A percentile compares a stretch with the other conserved stretches of the same genome.
These are phyloP conservation scores for Allium fistulosum DNA, from an alignment of 106 monocot species.

Conservation along the genomic window DNA sequence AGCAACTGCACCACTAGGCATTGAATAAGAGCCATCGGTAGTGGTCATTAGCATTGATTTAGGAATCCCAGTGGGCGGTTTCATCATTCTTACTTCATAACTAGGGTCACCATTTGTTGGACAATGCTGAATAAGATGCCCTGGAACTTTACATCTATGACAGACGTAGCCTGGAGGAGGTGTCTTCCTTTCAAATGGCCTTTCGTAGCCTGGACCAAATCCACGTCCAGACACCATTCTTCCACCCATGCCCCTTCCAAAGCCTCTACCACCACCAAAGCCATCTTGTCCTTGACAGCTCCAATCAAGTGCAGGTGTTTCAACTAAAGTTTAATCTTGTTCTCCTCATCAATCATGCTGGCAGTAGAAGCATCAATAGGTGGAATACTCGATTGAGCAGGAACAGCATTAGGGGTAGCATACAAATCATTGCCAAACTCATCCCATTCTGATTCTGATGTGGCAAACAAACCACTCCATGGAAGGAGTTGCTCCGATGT, in stretches of 20 bases:
- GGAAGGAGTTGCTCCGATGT: no score
- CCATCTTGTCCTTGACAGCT: slow-evolving; percentile 62
- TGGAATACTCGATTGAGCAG: slow-evolving; percentile 35
- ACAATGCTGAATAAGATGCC: slow-evolving; percentile 94
- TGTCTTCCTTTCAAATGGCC: slow-evolving; percentile 50
- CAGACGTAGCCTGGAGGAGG: slow-evolving; percentile 93
- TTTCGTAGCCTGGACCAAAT: slow-evolving; percentile 43
- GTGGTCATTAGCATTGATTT: slow-evolving; percentile 87
- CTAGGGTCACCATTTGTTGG: slow-evolving; percentile 86
- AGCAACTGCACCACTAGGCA: slow-evolving; percentile 92
- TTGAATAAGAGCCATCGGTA: slow-evolving; percentile 87
- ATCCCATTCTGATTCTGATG: slow-evolving; percentile 84
- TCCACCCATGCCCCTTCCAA: slow-evolving; percentile 87
- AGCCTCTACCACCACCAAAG: slow-evolving; percentile 80
- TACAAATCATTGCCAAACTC: slow-evolving; percentile 95
- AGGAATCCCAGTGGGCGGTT: slow-evolving; percentile 87
- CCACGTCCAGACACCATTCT: slow-evolving; percentile 73
- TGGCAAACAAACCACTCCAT: no score
- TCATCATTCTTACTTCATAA: slow-evolving; percentile 66
- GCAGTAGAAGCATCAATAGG: slow-evolving; percentile 35
- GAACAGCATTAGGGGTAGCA: slow-evolving; percentile 56
- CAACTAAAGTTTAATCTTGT: slow-evolving; percentile 80
- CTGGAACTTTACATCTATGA: slow-evolving; percentile 92
- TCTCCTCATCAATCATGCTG: slow-evolving; percentile 76
- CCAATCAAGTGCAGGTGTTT: slow-evolving; percentile 90